Conservation (phyloP, 257 asterid species). For the Solanum gandarillasii region DNA sequence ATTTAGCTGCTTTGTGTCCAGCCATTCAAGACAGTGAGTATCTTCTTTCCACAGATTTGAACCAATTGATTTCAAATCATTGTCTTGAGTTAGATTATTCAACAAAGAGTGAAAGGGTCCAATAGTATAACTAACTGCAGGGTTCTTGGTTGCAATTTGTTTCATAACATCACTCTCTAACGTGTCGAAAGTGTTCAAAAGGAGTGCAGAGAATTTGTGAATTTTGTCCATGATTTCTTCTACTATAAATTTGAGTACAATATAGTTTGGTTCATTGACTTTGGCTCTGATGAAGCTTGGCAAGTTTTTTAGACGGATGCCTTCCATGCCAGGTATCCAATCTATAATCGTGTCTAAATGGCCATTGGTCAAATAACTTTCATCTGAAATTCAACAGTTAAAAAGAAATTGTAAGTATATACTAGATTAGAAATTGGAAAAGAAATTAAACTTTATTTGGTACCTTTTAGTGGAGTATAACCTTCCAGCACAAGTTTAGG, state of each 20-base stretch:
- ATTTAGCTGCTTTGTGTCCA: constrained; percentile 3
- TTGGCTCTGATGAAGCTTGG: constrained; percentile 18
- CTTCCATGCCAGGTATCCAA: constrained; percentile 24
- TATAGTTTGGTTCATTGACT: constrained; percentile 6
- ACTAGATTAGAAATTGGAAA: neutral
- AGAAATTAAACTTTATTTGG: neutral
- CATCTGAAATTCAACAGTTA: constrained; percentile 4
- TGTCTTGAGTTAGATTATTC: neutral
- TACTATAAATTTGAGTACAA: neutral
- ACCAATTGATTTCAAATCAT: neutral
- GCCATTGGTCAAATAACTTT: constrained; percentile 10
- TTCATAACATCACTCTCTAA: constrained; percentile 10
- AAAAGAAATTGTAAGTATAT: neutral
- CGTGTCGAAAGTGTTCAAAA: constrained; percentile 9
- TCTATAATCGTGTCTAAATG: constrained; percentile 12
- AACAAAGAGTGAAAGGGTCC: constrained; percentile 19
- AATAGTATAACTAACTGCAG: constrained; percentile 3
- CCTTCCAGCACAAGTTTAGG: constrained; percentile 8
- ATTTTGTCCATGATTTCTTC: constrained; percentile 7
- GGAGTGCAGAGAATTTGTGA: constrained; percentile 8
- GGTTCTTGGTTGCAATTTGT: constrained; percentile 1
- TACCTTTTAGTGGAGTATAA: constrained; percentile 14
- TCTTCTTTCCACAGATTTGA: constrained; percentile 33
- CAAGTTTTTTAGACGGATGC: constrained; percentile 9
- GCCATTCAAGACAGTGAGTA: constrained; percentile 21